Conservation (phyloP, 2,329 filamentous ascomycete genomes). For the Bimuria novae-zelandiae region DNA sequence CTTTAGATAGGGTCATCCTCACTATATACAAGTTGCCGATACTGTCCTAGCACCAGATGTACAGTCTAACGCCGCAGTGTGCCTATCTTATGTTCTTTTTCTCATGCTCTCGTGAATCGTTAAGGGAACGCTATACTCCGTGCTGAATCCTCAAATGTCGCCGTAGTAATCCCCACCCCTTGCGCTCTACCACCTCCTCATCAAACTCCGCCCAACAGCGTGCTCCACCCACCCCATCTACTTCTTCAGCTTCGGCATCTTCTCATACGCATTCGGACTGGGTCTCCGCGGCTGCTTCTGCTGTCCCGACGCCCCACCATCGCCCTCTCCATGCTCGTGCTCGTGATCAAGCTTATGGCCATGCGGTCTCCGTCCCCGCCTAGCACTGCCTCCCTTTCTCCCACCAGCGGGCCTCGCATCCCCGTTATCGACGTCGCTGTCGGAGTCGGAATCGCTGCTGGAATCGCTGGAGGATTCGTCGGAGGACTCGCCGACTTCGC, state of each 20-base stretch:
- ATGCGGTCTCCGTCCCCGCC: conserved; percentile 28
- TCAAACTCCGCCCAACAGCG: not conserved
- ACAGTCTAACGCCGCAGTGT: not conserved
- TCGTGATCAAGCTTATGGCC: conserved; percentile 32
- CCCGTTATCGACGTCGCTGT: conserved; percentile 60
- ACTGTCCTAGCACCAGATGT: not conserved
- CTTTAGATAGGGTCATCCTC: not conserved
- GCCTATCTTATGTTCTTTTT: not conserved
- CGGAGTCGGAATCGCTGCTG: conserved; percentile 54
- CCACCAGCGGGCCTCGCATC: conserved; percentile 47
- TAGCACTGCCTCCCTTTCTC: conserved; percentile 23
- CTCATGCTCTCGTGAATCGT: conserved; percentile 4
- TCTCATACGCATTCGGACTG: conserved; percentile 83
- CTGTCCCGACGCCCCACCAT: conserved; percentile 40
- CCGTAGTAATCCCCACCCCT: not conserved
- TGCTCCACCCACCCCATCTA: conserved; percentile 8
- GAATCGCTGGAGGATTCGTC: conserved; percentile 67
- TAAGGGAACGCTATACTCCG: conserved; percentile 14
- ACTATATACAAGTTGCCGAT: not conserved
- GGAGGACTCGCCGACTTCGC: conserved; percentile 71
- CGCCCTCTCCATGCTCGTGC: conserved; percentile 44
- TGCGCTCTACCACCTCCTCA: not conserved
- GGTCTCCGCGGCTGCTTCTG: conserved; percentile 56
- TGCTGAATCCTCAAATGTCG: conserved; percentile 9
- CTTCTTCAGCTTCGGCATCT: conserved; percentile 62